A percentile compares a stretch with the other conserved stretches of the same genome.
phyloP scores from a whole-genome alignment of 164 flowering plant species.

The Aristolochia fimbriata region DNA sequence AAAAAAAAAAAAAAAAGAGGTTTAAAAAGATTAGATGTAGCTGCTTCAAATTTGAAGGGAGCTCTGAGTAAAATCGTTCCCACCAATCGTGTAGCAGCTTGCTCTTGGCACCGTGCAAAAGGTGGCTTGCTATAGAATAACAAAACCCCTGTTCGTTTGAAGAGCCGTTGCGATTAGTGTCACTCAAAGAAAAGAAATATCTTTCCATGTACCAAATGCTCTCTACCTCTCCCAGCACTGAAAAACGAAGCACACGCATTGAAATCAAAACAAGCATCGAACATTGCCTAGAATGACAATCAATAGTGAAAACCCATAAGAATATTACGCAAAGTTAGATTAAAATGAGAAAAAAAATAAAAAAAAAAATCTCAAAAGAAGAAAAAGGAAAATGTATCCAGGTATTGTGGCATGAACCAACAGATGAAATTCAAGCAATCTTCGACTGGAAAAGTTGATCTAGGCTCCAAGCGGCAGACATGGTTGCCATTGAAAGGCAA shows the following conservation, averaged over 20 bases:
- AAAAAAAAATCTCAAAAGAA: not conserved
- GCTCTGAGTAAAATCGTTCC: not conserved
- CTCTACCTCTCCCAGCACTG: too few relatives aligned
- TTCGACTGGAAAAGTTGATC: slow-evolving; percentile 5
- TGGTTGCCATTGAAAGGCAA: slow-evolving; percentile 10
- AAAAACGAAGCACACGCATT: too few relatives aligned
- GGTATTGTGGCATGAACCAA: slow-evolving; percentile 13
- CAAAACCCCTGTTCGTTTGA: slow-evolving; percentile 9
- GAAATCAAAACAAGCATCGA: not conserved
- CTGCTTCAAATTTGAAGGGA: slow-evolving; percentile 10
- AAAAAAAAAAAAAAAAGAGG: too few relatives aligned
- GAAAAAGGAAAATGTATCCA: not conserved
- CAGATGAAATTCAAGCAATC: slow-evolving; percentile 11
- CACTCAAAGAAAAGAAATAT: too few relatives aligned
- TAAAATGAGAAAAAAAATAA: not conserved
- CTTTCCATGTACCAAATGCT: too few relatives aligned
- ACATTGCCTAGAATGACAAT: not conserved
- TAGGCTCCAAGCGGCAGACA: slow-evolving; percentile 16
- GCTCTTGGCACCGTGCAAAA: slow-evolving; percentile 11
- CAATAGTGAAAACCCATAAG: not conserved
- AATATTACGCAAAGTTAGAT: not conserved
- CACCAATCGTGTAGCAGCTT: slow-evolving; percentile 6
- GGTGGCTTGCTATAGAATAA: slow-evolving; percentile 8
- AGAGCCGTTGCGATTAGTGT: slow-evolving; percentile 1
- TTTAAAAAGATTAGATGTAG: not conserved